Conservation (phyloP, 345 rosid species). For the Dipteronia dyeriana region DNA sequence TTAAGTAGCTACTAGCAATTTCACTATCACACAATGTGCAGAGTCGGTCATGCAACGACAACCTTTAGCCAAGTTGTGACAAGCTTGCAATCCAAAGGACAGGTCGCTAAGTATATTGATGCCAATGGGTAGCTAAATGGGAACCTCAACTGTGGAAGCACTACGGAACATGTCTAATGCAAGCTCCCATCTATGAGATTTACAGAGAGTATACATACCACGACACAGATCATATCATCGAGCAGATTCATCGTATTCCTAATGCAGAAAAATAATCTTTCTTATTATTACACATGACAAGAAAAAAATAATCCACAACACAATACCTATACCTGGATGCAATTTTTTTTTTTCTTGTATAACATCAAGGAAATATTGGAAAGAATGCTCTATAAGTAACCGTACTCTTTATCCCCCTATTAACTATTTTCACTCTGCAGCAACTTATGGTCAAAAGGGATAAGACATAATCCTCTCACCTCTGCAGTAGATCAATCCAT, state of each 20-base stretch:
- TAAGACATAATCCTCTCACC: constrained; percentile 21
- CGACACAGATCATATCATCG: neutral
- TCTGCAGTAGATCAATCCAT: constrained; percentile 14
- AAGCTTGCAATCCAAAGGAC: no score
- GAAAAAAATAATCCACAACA: constrained; percentile 14
- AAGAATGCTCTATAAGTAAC: constrained; percentile 45
- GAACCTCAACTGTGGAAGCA: no score
- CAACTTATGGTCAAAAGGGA: constrained; percentile 19
- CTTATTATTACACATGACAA: constrained; percentile 30
- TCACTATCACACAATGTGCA: no score
- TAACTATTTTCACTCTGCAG: constrained; percentile 25
- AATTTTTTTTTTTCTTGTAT: constrained; percentile 26
- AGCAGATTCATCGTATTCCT: constrained; percentile 1
- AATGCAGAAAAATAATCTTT: constrained; percentile 10
- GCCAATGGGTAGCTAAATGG: no score
- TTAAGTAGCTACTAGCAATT: no score
- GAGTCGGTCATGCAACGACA: no score
- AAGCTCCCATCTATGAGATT: neutral
- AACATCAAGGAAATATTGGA: constrained; percentile 26
- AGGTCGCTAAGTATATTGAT: no score
- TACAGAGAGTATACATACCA: neutral
- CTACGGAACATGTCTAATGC: neutral
- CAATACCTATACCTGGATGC: constrained; percentile 29
- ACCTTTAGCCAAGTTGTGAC: no score
- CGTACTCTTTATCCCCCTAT: constrained; percentile 34